Evolutionary conservation across 352 stramenopile genomes (phyloP).

Genomic region (Globisporangium radiosum): DNA sequence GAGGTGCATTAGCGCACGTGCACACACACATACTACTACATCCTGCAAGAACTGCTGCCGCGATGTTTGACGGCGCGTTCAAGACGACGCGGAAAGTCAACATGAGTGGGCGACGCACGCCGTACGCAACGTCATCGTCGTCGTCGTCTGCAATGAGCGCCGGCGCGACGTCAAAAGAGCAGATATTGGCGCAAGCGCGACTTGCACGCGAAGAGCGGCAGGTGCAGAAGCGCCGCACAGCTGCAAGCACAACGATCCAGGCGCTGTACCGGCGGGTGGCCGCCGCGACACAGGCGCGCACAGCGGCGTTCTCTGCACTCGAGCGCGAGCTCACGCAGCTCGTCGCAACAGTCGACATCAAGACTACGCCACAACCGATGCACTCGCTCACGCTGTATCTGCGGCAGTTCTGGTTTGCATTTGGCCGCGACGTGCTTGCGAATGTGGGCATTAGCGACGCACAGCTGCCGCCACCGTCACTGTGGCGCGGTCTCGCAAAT

Average conservation of each 20-base stretch:
- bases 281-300: constrained; percentile 17
- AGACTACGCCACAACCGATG: constrained; percentile 21
- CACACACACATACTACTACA: background rate
- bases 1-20: background rate
- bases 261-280: constrained; percentile 31
- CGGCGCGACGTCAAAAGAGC: constrained; percentile 24
- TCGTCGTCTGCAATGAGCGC: constrained; percentile 11
- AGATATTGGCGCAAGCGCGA: constrained; percentile 51
- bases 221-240: constrained; percentile 26
- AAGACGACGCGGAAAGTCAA: constrained; percentile 64
- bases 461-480: background rate
- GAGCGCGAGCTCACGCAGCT: constrained; percentile 35
- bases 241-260: constrained; percentile 49
- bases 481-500: constrained; percentile 5
- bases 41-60: background rate
- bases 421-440: constrained; percentile 9
- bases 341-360: constrained; percentile 22
- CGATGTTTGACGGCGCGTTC: constrained; percentile 74
- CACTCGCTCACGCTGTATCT: constrained; percentile 23
- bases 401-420: constrained; percentile 40
- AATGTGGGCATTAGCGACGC: too few species aligned
- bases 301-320: constrained; percentile 28
- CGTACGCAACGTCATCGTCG: constrained; percentile 13
- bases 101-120: constrained; percentile 51
- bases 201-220: constrained; percentile 46